Evolutionary conservation across 2,329 filamentous ascomycete species (phyloP).

Genomic region (Cladophialophora exuberans): DNA sequence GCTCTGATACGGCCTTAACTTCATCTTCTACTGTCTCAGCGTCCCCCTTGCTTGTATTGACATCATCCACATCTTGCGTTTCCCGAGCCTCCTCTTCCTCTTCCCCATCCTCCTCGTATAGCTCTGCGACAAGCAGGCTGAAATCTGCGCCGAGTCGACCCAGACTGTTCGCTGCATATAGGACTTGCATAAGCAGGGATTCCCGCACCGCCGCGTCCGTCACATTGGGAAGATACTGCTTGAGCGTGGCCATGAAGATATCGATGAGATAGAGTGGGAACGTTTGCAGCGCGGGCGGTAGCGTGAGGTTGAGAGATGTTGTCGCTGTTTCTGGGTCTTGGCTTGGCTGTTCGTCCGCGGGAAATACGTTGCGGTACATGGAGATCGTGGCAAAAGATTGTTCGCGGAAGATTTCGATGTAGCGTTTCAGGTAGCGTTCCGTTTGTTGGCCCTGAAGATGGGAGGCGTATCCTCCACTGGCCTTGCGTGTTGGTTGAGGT

Average conservation of each 20-base stretch:
- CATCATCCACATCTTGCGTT: not conserved
- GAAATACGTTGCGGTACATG: constrained; percentile 90
- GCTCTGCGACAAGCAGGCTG: constrained; percentile 75
- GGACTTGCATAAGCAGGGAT: constrained; percentile 33
- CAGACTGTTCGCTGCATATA: constrained; percentile 71
- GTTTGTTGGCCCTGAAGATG: constrained; percentile 75
- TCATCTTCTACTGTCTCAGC: constrained; percentile 21
- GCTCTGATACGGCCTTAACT: not conserved
- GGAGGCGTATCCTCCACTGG: constrained; percentile 9
- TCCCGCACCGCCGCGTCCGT: constrained; percentile 58
- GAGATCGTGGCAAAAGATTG: constrained; percentile 96
- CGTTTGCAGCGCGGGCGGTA: constrained; percentile 77
- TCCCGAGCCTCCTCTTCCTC: constrained; percentile 37
- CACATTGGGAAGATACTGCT: constrained; percentile 32
- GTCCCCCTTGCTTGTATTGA: constrained; percentile 63
- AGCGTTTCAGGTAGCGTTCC: constrained; percentile 89
- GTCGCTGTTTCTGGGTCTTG: constrained; percentile 2
- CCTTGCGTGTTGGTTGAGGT: constrained; percentile 8
- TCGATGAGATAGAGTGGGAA: constrained; percentile 84
- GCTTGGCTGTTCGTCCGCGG: constrained; percentile 36
- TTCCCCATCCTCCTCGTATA: constrained; percentile 43
- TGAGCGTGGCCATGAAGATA: constrained; percentile 72
- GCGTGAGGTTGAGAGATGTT: constrained; percentile 42
- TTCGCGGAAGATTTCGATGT: constrained; percentile 96
- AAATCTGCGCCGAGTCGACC: constrained; percentile 92